Base-by-base conservation (phyloP, 768 basidiomycete genomes). In the Antrodiella citrinella region DNA sequence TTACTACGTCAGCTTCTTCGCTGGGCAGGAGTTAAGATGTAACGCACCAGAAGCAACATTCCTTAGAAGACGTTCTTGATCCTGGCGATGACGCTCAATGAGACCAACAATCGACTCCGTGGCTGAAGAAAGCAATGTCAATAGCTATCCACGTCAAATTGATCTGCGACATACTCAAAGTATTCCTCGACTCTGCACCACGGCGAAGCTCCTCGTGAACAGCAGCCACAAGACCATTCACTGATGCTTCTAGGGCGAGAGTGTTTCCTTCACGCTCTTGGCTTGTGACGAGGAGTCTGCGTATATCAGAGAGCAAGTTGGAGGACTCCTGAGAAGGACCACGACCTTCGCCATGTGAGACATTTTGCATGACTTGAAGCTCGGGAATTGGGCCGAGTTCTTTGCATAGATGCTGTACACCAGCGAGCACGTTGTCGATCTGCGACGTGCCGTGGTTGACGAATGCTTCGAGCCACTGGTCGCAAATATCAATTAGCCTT, bases 391-490 rank as follows among this genome's bases (percentile, higher is more conserved):
- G 52, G 1, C 80, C 80, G 3, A 88, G 65, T 20, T 75, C 72
- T 50, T 68, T 62, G 57, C 77, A 81, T 20, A 92, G 67, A 21
- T 76, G 72, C 26, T 86, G 78, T 1, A 91, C 68, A 45, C 76
- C 76, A 15, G 70, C 69, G 9, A 80, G 76, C 12, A 90, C 70
- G 26, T 69, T 67, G 57, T 84, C 77, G 20, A 88, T 82, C 54
- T 90, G 86, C 12, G 77, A 75, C 0, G 81, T 82, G n/a, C 84
- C 82, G 41, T 82, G 81, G 38, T 80, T 81, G 35, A 91, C 86
- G 62, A 91, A 91, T 2, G 80, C 69, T 57, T 92, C 91, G 39
- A 93, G 74, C 91, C 91, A 93, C 80, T 86, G 26, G 44, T n/a
- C n/a, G n/a, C n/a, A n/a, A n/a, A n/a, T 58, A 51, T 13, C 10